Percentiles rank a stretch among this genome's conserved stretches.
phyloP scores from a whole-genome alignment of 257 asterid species.

The Fraxinus excelsior region DNA sequence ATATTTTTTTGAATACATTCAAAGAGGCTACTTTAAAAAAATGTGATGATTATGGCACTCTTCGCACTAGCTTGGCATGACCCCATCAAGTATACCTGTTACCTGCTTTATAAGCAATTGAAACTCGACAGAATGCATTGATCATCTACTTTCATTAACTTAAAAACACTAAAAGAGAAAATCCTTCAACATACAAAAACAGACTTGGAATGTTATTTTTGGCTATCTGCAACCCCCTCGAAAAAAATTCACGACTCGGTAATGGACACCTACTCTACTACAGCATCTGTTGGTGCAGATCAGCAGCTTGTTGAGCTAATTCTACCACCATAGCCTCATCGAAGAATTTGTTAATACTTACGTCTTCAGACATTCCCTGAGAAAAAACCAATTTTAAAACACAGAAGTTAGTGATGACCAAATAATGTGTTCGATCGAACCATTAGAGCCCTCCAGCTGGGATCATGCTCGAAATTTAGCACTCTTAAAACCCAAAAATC shows the following conservation, averaged over 20 bases:
- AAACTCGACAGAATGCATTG: not conserved
- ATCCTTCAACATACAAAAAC: not conserved
- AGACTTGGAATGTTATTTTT: not conserved
- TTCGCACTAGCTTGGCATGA: no score
- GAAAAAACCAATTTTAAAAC: conserved; percentile 5
- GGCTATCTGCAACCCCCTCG: not conserved
- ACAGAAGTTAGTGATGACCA: not conserved
- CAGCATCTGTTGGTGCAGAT: conserved; percentile 80
- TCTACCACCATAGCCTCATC: conserved; percentile 97
- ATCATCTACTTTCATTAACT: no score
- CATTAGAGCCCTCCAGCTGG: not conserved
- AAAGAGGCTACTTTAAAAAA: no score
- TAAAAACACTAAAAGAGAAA: no score
- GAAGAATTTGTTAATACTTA: conserved; percentile 83
- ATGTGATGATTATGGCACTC: no score
- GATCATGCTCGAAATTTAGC: not conserved
- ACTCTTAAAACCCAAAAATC: not conserved
- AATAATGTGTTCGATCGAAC: not conserved
- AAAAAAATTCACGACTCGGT: not conserved
- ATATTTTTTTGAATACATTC: no score
- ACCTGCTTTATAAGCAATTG: not conserved
- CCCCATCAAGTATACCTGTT: no score
- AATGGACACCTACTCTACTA: conserved; percentile 6
- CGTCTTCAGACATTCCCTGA: conserved; percentile 98
- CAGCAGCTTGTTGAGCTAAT: conserved; percentile 93